Conservation (phyloP, 495 filamentous ascomycete species). For the Bacidia gigantensis region DNA sequence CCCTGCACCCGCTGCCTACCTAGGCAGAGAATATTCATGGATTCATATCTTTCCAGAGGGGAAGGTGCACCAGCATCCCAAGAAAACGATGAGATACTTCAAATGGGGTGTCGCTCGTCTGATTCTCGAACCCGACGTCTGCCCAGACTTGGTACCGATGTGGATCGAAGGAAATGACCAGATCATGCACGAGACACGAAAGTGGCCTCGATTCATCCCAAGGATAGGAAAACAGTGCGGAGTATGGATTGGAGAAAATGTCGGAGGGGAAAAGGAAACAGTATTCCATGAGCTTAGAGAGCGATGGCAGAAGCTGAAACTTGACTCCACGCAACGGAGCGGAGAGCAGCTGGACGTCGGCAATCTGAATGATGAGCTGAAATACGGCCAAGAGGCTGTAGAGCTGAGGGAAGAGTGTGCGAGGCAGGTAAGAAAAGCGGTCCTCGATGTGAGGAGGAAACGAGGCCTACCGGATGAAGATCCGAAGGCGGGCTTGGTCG, state of each 20-base stretch:
- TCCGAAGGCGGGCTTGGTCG: conserved; percentile 46
- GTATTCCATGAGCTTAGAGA: conserved; percentile 50
- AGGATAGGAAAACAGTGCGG: conserved; percentile 54
- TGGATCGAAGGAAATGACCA: conserved; percentile 80
- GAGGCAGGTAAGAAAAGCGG: conserved; percentile 57
- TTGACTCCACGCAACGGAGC: conserved; percentile 25
- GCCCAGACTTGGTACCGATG: conserved; percentile 79
- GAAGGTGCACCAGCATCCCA: conserved; percentile 74
- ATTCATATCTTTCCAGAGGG: conserved; percentile 95
- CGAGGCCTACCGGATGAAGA: conserved; percentile 71
- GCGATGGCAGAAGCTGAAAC: conserved; percentile 52
- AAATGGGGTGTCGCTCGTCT: conserved; percentile 88
- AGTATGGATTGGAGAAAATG: conserved; percentile 53
- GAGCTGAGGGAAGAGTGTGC: conserved; percentile 73
- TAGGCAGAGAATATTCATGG: conserved; percentile 52
- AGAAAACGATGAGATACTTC: conserved; percentile 80
- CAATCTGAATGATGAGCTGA: conserved; percentile 54
- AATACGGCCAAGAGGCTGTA: conserved; percentile 58
- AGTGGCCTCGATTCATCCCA: conserved; percentile 70
- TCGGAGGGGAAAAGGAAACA: conserved; percentile 30
- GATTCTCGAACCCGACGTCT: conserved; percentile 72
- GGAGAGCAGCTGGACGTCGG: conserved; percentile 32
- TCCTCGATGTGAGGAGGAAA: conserved; percentile 57
- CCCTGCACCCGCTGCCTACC: conserved; percentile 41
- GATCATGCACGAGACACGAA: conserved; percentile 69